Evolutionary conservation across 495 filamentous ascomycete species (phyloP).

Genomic region (Talaromyces stipitatus): DNA sequence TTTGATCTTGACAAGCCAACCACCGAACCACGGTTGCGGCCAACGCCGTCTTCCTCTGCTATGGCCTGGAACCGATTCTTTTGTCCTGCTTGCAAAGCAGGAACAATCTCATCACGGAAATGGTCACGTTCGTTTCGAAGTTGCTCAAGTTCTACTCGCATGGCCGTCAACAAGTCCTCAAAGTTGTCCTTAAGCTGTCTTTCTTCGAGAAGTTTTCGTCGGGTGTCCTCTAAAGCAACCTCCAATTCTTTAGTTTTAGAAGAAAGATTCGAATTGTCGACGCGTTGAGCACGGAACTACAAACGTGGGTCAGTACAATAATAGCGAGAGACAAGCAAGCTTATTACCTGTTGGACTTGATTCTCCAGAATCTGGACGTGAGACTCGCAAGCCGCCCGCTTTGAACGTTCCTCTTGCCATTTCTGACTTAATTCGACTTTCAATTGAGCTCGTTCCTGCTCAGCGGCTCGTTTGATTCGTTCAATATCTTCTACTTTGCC

Average conservation of each 20-base stretch:
- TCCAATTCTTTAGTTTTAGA: slow-evolving; percentile 63
- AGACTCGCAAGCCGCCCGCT: slow-evolving; percentile 65
- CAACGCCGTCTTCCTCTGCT: slow-evolving; percentile 47
- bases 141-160: slow-evolving; percentile 73
- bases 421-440: slow-evolving; percentile 75
- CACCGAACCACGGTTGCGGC: slow-evolving; percentile 19
- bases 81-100: slow-evolving; percentile 62
- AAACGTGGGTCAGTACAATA: neutral
- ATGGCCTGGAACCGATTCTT: slow-evolving; percentile 63
- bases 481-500: slow-evolving; percentile 76
- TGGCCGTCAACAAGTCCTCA: slow-evolving; percentile 78
- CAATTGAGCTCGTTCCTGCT: slow-evolving; percentile 87
- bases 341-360: slow-evolving; percentile 51
- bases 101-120: slow-evolving; percentile 77
- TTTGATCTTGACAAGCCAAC: slow-evolving; percentile 53
- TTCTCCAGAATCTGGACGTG: slow-evolving; percentile 77
- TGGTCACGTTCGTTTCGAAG: slow-evolving; percentile 86
- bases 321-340: neutral
- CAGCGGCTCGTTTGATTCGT: slow-evolving; percentile 68
- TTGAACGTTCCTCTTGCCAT: slow-evolving; percentile 73
- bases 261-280: slow-evolving; percentile 31
- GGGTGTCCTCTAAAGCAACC: slow-evolving; percentile 66
- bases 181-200: slow-evolving; percentile 86
- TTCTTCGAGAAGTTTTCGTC: slow-evolving; percentile 77
- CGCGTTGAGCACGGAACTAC: slow-evolving; percentile 41